Base-by-base conservation (phyloP, 768 basidiomycete genomes). In the Paxillus ammoniavirescens region DNA sequence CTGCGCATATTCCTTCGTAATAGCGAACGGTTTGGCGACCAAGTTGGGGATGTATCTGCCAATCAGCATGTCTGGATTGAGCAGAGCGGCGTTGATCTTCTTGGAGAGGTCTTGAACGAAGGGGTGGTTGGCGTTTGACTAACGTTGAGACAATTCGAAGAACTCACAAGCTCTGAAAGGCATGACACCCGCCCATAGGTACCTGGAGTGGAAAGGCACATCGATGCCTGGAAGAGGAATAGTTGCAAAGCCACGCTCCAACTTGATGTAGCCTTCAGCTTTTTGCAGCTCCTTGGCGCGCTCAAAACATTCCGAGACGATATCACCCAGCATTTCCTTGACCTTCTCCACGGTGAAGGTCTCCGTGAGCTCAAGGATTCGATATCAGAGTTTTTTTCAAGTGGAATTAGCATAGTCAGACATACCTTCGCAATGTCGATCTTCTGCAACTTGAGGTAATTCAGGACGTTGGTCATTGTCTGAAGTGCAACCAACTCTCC, bases 121-220 rank as follows among this genome's bases (percentile, higher is more conserved):
- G 43, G 21, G 18, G 13, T 28, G 6, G 35, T 60, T 30, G 55
- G 42, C 26, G 4, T 15, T 23, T 21, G 12, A 49, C 43, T 42
- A 15, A 42, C 21, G 21, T 49, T 36, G 47, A 50, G 44, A 43
- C 44, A 37, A 35, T 13, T 30, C 5, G 8, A 33, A n/a, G 47
- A 21, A 81, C 90, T 73, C 66, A 93, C 91, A 97, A 52, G 93
- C 91, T 61, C 94, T 86, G 91, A 97, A 96, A 9, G 95, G 92
- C 86, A 96, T 81, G 28, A 97, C 94, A 67, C 94, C 94, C 14
- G 95, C 95, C 97, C 97, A 99, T 37, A 99, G 82, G 73, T 98
- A 99, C 55, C 95, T 89, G 4, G 97, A 98, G 72, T 99, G 97
- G 91, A 99, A 99, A 4, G 97, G 97, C 1, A 99, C 97, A 63